Evolutionary conservation across 768 basidiomycete genomes (phyloP), one percentile per base, ranked within the genome.

Genomic region (Polyporus arcularius): DNA sequence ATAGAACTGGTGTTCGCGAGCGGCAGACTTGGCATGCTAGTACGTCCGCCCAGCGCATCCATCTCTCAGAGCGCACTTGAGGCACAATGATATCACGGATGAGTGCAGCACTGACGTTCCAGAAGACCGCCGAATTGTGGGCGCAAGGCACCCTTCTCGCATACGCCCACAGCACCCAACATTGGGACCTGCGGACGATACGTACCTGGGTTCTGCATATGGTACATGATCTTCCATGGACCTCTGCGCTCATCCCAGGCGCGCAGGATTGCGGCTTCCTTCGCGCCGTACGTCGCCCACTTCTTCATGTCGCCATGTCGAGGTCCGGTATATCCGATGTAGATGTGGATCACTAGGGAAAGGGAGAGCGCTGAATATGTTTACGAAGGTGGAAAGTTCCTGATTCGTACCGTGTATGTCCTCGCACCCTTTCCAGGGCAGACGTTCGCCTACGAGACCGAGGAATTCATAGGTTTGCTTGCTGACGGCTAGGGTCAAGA

Each of bases 391-490:
- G 11, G 35, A 6, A 35, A 35, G 7, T 35, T 35, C 35, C 35
- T 7, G 11, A 35, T 35, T 75, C 81, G 50, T 51, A 86, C 86
- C 78, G 66, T 82, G 79, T 54, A 72, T 76, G 47, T 83, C 82
- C 0, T 75, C 65, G 50, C 77, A 78, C 0, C 72, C 75, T 56
- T 61, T 62, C 62, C 71, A 87, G 0, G 84, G 81, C 46, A 88
- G 59, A 30, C 75, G 78, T 58, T 73, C 72, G 4, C 90, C 89
- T 0, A 83, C 76, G 15, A 90, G 65, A 1, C 89, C 88, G 8
- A 90, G 77, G 7, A 72, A 72, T 64, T 88, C 80, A 68, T 90
- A 90, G 0, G 83, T 82, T 16, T 75, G 74, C 69, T 85, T 85
- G 45, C 77, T 76, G 5, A 86, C 76, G 28, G 76, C 82, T 18